Conservation (phyloP, 257 asterid species). For the Solanum arcanum region DNA sequence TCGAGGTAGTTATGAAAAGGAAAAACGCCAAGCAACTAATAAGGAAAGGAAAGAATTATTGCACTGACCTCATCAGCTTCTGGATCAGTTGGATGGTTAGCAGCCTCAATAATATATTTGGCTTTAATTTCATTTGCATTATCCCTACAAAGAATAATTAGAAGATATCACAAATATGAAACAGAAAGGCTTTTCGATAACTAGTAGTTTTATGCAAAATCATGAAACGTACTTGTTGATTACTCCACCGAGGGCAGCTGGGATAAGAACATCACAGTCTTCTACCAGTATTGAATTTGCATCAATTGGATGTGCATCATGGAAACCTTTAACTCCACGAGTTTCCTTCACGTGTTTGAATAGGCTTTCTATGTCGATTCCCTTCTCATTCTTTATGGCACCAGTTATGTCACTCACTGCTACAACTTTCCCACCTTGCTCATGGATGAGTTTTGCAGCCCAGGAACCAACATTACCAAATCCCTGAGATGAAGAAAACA, state of each 20-base stretch:
- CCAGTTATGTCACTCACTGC: constrained; percentile 60
- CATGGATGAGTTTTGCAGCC: constrained; percentile 50
- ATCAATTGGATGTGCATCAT: constrained; percentile 46
- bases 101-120: constrained; percentile 32
- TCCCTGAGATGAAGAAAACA: constrained; percentile 19
- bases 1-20: background rate
- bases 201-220: background rate
- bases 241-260: constrained; percentile 93
- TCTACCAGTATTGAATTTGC: constrained; percentile 44
- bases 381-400: constrained; percentile 48
- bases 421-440: constrained; percentile 43
- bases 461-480: constrained; percentile 65
- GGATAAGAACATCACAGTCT: constrained; percentile 82
- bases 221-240: constrained; percentile 40
- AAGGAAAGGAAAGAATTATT: background rate
- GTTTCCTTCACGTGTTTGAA: constrained; percentile 37
- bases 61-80: constrained; percentile 77
- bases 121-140: constrained; percentile 74
- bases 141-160: constrained; percentile 26
- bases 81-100: constrained; percentile 75
- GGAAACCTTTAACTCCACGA: constrained; percentile 63
- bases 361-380: constrained; percentile 47
- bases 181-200: background rate
- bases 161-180: background rate
- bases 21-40: background rate